phyloP scores from a whole-genome alignment of 2,329 filamentous ascomycete genomes.

The Ophiocordyceps camponoti-leonardi region DNA sequence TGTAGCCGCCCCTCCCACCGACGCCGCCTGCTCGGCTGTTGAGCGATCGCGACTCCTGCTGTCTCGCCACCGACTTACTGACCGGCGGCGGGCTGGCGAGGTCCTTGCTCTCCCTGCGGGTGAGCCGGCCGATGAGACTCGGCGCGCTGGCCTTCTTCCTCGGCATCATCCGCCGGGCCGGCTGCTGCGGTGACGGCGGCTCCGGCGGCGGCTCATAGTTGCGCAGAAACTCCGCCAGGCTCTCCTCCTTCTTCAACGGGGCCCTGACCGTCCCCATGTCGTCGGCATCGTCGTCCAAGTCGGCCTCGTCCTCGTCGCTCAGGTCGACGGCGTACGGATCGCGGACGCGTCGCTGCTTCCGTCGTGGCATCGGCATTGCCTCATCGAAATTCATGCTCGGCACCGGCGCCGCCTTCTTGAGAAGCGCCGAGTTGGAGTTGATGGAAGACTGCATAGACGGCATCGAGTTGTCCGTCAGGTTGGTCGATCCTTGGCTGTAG shows the following conservation, averaged over 20 bases:
- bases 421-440: conserved; percentile 59
- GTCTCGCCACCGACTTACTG: conserved; percentile 7
- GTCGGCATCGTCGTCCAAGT: conserved; percentile 30
- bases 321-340: conserved; percentile 91
- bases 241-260: conserved; percentile 39
- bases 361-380: conserved; percentile 42
- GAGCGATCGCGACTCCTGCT: conserved; percentile 16
- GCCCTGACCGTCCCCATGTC: conserved; percentile 19
- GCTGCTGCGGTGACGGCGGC: conserved; percentile 14
- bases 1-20: conserved; percentile 21
- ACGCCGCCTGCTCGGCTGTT: conserved; percentile 19
- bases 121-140: conserved; percentile 44
- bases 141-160: conserved; percentile 50
- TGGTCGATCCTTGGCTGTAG: conserved; percentile 38
- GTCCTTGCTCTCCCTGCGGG: conserved; percentile 13
- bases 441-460: conserved; percentile 44
- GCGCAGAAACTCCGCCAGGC: conserved; percentile 55
- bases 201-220: conserved; percentile 49
- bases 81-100: conserved; percentile 10
- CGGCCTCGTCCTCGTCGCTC: conserved; percentile 42
- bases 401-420: conserved; percentile 20
- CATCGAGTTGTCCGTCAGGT: conserved; percentile 38
- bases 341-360: conserved; percentile 60
- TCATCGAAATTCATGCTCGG: conserved; percentile 25
- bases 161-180: conserved; percentile 16